Conservation (phyloP, 345 rosid genomes). For the Camelina sativa region DNA sequence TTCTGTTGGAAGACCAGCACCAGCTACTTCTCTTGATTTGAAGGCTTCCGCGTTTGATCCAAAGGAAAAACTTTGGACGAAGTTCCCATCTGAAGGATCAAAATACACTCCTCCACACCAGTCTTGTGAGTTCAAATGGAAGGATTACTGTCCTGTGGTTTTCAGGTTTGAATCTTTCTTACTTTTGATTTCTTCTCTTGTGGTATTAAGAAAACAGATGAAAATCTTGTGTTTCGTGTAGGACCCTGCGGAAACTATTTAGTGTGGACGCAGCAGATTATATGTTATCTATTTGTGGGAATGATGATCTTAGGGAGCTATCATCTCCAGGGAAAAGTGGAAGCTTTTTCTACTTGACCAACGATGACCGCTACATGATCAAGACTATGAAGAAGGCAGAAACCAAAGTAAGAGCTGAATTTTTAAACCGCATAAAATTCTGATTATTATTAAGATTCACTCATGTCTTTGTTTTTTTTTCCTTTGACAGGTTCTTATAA, state of each 20-base stretch:
- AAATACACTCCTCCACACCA: conserved; percentile 96
- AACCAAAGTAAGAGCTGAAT: conserved; percentile 60
- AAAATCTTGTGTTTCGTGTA: conserved; percentile 27
- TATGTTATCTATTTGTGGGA: conserved; percentile 94
- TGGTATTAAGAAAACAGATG: background rate
- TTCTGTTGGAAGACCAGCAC: conserved; percentile 94
- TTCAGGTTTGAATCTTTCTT: conserved; percentile 64
- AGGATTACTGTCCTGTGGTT: conserved; percentile 96
- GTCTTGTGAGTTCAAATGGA: conserved; percentile 92
- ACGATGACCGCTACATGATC: conserved; percentile 95
- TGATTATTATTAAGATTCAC: conserved; percentile 8
- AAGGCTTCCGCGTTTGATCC: conserved; percentile 95
- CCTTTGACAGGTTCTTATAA: conserved; percentile 71
- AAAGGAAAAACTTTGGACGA: conserved; percentile 94
- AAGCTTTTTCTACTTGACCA: conserved; percentile 89
- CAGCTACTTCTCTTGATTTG: conserved; percentile 81
- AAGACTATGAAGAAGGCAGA: conserved; percentile 98
- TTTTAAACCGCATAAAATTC: background rate
- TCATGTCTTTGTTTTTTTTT: conserved; percentile 1
- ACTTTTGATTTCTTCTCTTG: background rate
- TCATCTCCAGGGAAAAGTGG: conserved; percentile 99
- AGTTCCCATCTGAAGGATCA: conserved; percentile 91
- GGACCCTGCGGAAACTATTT: conserved; percentile 94
- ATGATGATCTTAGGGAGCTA: conserved; percentile 95
- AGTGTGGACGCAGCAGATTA: conserved; percentile 95